Base-by-base conservation (phyloP, 495 filamentous ascomycete genomes). In the Rhypophila decipiens region DNA sequence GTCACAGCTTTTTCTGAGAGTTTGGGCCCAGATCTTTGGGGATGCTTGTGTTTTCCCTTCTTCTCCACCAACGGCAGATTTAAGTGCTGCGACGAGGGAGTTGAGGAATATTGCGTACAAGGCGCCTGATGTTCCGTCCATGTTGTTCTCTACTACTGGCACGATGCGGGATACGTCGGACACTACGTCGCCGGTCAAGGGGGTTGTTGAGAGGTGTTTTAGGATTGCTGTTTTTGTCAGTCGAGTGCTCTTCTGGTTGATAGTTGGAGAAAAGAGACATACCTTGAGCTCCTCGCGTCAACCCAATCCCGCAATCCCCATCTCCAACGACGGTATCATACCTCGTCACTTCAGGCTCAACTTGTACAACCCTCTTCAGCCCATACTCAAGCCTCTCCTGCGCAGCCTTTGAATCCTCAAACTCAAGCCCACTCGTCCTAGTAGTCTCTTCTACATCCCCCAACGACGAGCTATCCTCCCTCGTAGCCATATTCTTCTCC, bases 91-190 rank as follows among this genome's bases (percentile, higher is more conserved):
- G 17, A 86, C 84, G 1, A 98, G 82, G 0, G 90, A 81, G 63
- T 96, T 96, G 43, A 98, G 75, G 74, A 96, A 98, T 53, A 98
- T 98, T 31, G 90, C 87, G 64, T 95, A 96, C 22, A 98, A 73
- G 4, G 94, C 93, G 2, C 93, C 93, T 0, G 89, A 95, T 10
- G 93, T 98, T 40, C 93, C 93, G 60, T 96, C 93, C 93, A 98
- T 98, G 35, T 72, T 80, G 34, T 67, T 82, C 61, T 98, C 93
- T n/a, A 97, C 81, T 4, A 90, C 78, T 7, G 76, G 76, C n/a
- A 86, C 84, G 45, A 98, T 86, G 50, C 75, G 78, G 44, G 82
- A 75, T 13, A 97, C 69, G 21, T 88, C 83, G 24, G 81, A 59
- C 7, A 89, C 81, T 7, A 76, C 75, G 55, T 98, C 93, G 17